phyloP scores from a whole-genome alignment of 108 stramenopile species.

The Skeletonema potamos region DNA sequence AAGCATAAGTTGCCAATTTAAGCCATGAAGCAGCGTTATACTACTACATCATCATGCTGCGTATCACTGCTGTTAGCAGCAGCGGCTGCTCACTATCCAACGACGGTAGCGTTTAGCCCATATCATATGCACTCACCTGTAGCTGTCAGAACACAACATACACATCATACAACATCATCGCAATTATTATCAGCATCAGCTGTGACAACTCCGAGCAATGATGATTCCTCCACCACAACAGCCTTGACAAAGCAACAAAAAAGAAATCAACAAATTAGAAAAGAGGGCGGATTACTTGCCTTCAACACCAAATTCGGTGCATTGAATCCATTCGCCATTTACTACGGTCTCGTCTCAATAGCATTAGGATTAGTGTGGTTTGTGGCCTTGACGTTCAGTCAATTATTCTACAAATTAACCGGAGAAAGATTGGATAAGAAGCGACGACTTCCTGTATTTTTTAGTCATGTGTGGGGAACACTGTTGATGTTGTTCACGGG shows the following conservation, averaged over 20 bases:
- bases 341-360: slow-evolving; percentile 74
- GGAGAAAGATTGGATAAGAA: slow-evolving; percentile 61
- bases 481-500: slow-evolving; percentile 64
- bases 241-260: slow-evolving; percentile 33
- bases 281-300: slow-evolving; percentile 55
- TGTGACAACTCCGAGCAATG: neutral
- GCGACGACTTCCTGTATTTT: slow-evolving; percentile 63
- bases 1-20: too few species aligned
- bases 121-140: neutral
- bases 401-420: slow-evolving; percentile 64
- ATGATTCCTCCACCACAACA: neutral
- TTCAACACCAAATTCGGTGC: slow-evolving; percentile 80
- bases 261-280: slow-evolving; percentile 22
- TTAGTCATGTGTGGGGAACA: slow-evolving; percentile 83
- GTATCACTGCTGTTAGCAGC: neutral
- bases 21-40: too few species aligned
- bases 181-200: neutral
- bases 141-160: neutral
- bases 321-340: slow-evolving; percentile 84
- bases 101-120: neutral
- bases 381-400: slow-evolving; percentile 47
- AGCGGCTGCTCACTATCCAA: neutral
- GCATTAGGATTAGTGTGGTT: slow-evolving; percentile 78
- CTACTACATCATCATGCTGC: neutral
- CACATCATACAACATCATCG: neutral